Percentiles rank a stretch among this genome's conserved stretches.
Conservation (phyloP, 805 yeast species). For the Naumovozyma baii region DNA sequence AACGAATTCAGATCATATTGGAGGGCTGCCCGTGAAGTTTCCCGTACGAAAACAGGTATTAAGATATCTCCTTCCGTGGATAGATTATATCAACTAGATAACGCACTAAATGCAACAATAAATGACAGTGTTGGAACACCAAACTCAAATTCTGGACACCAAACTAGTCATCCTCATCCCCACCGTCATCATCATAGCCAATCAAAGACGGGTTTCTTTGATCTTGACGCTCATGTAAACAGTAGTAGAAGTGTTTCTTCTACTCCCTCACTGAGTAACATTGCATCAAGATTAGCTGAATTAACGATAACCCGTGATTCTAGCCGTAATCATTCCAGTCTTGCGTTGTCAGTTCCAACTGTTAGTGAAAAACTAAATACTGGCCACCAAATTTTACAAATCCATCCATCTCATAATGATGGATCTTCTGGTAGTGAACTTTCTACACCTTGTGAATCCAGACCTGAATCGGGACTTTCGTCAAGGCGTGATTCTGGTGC, state of each 20-base stretch:
- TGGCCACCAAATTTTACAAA: slow-evolving; percentile 21
- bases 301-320: slow-evolving; percentile 5
- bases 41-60: slow-evolving; percentile 12
- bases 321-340: slow-evolving; percentile 11
- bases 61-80: slow-evolving; percentile 24
- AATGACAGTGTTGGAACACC: not conserved
- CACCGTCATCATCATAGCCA: slow-evolving; percentile 1
- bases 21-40: slow-evolving; percentile 14
- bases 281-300: slow-evolving; percentile 13
- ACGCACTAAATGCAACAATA: slow-evolving; percentile 16
- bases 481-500: not conserved
- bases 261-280: slow-evolving; percentile 13
- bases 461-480: not conserved
- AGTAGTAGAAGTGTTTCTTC: slow-evolving; percentile 19
- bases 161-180: not conserved
- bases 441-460: not conserved
- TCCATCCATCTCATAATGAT: slow-evolving; percentile 9
- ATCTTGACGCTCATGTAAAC: slow-evolving; percentile 17
- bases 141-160: too few relatives aligned
- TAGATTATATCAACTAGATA: slow-evolving; percentile 30
- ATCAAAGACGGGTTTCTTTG: slow-evolving; percentile 16
- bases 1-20: slow-evolving; percentile 46
- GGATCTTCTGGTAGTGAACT: slow-evolving; percentile 6
- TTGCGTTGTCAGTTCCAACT: slow-evolving; percentile 19
- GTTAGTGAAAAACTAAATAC: slow-evolving; percentile 22